These are phyloP conservation scores for Panaeolus cyanescens DNA, from an alignment of 768 basidiomycete species.

Conservation along the genomic window DNA sequence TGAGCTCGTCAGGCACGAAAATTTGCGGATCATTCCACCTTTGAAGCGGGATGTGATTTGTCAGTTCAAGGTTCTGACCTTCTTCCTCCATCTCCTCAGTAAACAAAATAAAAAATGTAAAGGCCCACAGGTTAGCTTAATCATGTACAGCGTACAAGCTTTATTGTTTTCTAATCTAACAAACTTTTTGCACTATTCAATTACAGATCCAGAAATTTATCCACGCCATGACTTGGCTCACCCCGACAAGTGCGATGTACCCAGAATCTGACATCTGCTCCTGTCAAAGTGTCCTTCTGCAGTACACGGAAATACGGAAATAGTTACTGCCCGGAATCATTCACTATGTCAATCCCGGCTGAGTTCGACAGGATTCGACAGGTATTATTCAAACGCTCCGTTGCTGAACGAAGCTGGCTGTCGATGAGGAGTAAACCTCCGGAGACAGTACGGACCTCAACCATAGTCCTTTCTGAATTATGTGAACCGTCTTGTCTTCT, in stretches of 20 bases:
- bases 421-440: too few relatives aligned
- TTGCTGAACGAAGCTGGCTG: not conserved
- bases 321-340: not conserved
- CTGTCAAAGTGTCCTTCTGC: not conserved
- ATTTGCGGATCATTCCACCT: not conserved
- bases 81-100: too few relatives aligned
- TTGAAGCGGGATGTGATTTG: not conserved
- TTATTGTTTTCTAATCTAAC: too few relatives aligned
- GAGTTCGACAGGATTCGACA: not conserved
- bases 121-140: too few relatives aligned
- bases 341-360: not conserved
- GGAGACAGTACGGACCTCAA: too few relatives aligned
- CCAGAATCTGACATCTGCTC: not conserved
- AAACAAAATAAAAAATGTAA: too few relatives aligned
- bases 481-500: not conserved
- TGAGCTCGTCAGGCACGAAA: not conserved
- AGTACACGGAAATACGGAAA: not conserved
- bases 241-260: not conserved
- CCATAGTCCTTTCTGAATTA: too few relatives aligned
- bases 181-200: conserved; percentile 6
- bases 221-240: too few relatives aligned
- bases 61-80: not conserved
- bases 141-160: too few relatives aligned
- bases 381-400: not conserved
- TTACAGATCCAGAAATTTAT: conserved; percentile 4